These are phyloP conservation scores for Tylopilus subfusipes DNA, from an alignment of 768 basidiomycete genomes.

Conservation along the genomic window DNA sequence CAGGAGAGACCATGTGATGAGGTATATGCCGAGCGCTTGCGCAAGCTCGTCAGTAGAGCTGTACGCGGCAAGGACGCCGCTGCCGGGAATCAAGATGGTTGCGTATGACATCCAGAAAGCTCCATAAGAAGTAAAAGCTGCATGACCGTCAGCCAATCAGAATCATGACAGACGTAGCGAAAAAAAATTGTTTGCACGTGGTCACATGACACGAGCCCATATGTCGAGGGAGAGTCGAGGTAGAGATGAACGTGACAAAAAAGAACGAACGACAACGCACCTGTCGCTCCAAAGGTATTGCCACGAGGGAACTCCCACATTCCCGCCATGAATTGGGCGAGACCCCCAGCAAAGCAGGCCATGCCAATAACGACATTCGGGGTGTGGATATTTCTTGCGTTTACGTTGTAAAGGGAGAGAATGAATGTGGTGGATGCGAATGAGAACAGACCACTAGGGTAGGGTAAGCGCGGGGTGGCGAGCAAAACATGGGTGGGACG, in stretches of 20 bases:
- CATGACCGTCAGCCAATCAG: neutral
- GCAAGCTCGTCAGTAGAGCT: slow-evolving; percentile 34
- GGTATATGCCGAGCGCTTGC: slow-evolving; percentile 70
- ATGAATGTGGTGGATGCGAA: slow-evolving; percentile 85
- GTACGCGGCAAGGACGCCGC: slow-evolving; percentile 60
- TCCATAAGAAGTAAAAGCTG: slow-evolving; percentile 80
- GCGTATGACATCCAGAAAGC: slow-evolving; percentile 89
- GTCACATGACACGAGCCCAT: neutral
- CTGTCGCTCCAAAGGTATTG: slow-evolving; percentile 69
- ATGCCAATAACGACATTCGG: slow-evolving; percentile 82
- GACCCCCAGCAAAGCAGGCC: slow-evolving; percentile 82
- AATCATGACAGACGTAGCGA: neutral
- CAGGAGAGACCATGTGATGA: slow-evolving; percentile 70
- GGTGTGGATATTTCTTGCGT: slow-evolving; percentile 45
- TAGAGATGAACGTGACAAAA: neutral
- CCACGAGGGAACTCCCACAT: slow-evolving; percentile 82
- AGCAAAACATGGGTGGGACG: neutral
- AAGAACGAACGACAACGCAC: slow-evolving; percentile 30
- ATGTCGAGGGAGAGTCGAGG: too few species aligned
- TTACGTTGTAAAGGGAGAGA: slow-evolving; percentile 68
- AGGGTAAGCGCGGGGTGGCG: neutral
- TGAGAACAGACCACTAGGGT: slow-evolving; percentile 65
- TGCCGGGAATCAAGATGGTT: slow-evolving; percentile 65
- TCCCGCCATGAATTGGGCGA: slow-evolving; percentile 82
- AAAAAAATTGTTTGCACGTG: neutral